Percentiles rank a stretch among this genome's conserved stretches.
Conservation (phyloP, 2,329 filamentous ascomycete species). For the Stachybotrys echinatus region DNA sequence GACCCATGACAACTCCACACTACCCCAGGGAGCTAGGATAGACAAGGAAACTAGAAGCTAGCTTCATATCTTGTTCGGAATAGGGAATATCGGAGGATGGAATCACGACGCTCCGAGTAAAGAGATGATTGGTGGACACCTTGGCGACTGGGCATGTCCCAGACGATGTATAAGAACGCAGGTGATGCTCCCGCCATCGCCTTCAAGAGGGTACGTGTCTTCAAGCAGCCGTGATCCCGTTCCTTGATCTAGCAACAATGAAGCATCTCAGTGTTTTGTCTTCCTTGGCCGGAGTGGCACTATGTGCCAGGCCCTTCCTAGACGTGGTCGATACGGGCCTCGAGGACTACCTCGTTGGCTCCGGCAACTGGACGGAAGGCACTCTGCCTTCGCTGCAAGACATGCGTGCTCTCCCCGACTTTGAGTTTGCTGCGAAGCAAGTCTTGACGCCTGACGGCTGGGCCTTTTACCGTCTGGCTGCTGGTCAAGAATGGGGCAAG, state of each 20-base stretch:
- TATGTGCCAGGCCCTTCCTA: constrained; percentile 16
- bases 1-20: background rate
- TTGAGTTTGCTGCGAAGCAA: constrained; percentile 38
- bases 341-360: constrained; percentile 11
- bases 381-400: constrained; percentile 27
- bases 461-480: constrained; percentile 40
- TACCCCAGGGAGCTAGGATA: background rate
- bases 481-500: constrained; percentile 35
- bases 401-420: constrained; percentile 38
- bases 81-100: background rate
- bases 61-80: background rate
- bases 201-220: background rate
- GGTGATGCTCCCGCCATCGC: background rate
- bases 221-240: background rate
- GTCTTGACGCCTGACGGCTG: constrained; percentile 31
- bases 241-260: background rate
- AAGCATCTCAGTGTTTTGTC: background rate
- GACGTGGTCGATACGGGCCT: constrained; percentile 23
- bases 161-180: background rate
- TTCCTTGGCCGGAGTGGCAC: background rate
- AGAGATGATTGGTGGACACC: background rate
- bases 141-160: background rate
- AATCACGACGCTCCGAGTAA: background rate
- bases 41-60: background rate
- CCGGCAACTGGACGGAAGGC: constrained; percentile 17